Percentiles rank a stretch among this genome's conserved stretches.
phyloP scores from a whole-genome alignment of 2,329 filamentous ascomycete species.

The Exophiala mesophila region DNA sequence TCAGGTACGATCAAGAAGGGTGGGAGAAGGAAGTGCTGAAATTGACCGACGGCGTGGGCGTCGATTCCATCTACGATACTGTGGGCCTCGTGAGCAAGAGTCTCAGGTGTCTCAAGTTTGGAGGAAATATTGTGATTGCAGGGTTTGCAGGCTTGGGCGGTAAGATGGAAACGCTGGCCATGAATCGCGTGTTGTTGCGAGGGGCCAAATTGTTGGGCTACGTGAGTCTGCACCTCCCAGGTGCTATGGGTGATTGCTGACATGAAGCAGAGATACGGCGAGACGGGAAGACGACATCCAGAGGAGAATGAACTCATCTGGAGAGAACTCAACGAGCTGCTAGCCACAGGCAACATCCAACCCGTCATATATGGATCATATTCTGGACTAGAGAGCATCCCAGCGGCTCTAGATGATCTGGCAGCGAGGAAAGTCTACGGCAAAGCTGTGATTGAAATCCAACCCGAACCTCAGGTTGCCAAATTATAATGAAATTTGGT shows the following conservation, averaged over 20 bases:
- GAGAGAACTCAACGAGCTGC: constrained; percentile 47
- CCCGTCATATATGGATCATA: constrained; percentile 51
- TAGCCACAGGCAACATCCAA: constrained; percentile 45
- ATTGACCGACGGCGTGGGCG: constrained; percentile 46
- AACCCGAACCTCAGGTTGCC: constrained; percentile 7
- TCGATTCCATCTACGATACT: constrained; percentile 55
- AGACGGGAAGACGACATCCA: constrained; percentile 49
- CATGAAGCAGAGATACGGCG: constrained; percentile 51
- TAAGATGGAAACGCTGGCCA: constrained; percentile 52
- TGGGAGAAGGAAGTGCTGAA: constrained; percentile 52
- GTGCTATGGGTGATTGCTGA: too few relatives aligned
- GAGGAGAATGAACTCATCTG: constrained; percentile 46
- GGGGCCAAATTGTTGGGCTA: constrained; percentile 52
- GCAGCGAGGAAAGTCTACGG: constrained; percentile 49
- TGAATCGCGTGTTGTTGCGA: constrained; percentile 53
- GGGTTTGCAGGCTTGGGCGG: constrained; percentile 52
- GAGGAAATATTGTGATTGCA: constrained; percentile 52
- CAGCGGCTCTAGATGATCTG: constrained; percentile 49
- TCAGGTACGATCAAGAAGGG: constrained; percentile 25
- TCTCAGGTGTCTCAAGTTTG: constrained; percentile 50
- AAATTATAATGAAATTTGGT: constrained; percentile 5
- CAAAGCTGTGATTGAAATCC: constrained; percentile 50
- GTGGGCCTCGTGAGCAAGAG: constrained; percentile 54
- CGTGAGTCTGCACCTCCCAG: constrained; percentile 24
- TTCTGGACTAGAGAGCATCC: constrained; percentile 46